Base-by-base conservation (phyloP, 2,329 filamentous ascomycete species). In the Aspergillus pseudoglaucus region DNA sequence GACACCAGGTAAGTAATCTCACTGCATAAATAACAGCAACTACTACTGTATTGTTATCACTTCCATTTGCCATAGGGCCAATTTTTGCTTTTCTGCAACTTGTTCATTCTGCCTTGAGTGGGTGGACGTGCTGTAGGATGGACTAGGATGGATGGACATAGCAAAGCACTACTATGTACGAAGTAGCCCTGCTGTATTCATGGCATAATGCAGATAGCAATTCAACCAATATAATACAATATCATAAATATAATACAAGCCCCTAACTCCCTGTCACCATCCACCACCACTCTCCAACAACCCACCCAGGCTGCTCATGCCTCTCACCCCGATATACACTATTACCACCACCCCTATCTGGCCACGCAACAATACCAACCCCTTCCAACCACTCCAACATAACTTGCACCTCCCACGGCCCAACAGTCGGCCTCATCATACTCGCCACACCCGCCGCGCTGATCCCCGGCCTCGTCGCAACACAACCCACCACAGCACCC, bases 261-360 rank as follows among this genome's bases (percentile, higher is more conserved):
- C 20, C 14, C 25, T 43, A 43, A 41, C 20, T n/a, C 3, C 32
- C 42, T 38, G 69, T 44, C 49, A 64, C 58, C 58, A 71, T 57
- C 68, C 69, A 73, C 71, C 71, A 73, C 59, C 66, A 71, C 45
- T 70, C 65, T 33, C 56, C 56, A 10, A 70, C 58, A 25, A 47
- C 53, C 61, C 68, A 71, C 9, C 62, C 61, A 8, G 57, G 30
- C 10, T 45, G 47, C 15, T 41, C 53, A 20, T 30, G 25, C 33
- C 14, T 35, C 15, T 17, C 33, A 7, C 12, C n/a, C 32, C 32
- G 14, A n/a, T 15, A n/a, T 35, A 14, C 32, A 15, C 14, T 6
- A n/a, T 7, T n/a, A 35, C 47, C 43, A 15, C 53, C 48, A 23
- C 27, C 27, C 8, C 17, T n/a, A 1, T 43, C 32, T 3, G 50